Conservation (phyloP, 495 filamentous ascomycete species). For the Chlorociboria aeruginascens region DNA sequence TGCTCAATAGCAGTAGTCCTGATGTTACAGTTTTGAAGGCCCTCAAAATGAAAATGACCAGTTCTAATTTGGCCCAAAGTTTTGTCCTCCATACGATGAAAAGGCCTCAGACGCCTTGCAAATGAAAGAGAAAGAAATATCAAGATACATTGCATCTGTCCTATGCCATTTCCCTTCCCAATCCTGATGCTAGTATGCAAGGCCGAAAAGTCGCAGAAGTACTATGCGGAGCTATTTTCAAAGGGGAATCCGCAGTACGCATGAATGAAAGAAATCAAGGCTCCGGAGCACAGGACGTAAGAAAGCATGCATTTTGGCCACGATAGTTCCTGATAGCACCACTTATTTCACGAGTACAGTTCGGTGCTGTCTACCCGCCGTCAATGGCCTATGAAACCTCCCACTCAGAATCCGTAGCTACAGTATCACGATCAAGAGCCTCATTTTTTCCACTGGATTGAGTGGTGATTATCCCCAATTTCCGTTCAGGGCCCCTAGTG, state of each 20-base stretch:
- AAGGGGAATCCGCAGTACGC: not conserved
- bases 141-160: constrained; percentile 11
- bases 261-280: constrained; percentile 4
- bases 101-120: constrained; percentile 11
- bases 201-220: not conserved
- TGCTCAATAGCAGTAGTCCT: constrained; percentile 5
- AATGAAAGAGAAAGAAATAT: constrained; percentile 7
- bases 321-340: too few species aligned
- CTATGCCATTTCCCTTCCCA: constrained; percentile 8
- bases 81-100: not conserved
- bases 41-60: constrained; percentile 6
- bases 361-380: not conserved
- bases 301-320: not conserved
- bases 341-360: not conserved
- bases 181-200: constrained; percentile 11
- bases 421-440: not conserved
- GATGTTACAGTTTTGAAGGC: constrained; percentile 3
- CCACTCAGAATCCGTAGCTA: constrained; percentile 7
- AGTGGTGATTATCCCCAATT: constrained; percentile 1
- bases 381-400: constrained; percentile 7
- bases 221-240: not conserved
- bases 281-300: not conserved
- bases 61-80: constrained; percentile 1
- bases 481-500: constrained; percentile 10
- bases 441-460: not conserved